phyloP scores from a whole-genome alignment of 345 rosid species.

The Cardamine chenopodiifolia region DNA sequence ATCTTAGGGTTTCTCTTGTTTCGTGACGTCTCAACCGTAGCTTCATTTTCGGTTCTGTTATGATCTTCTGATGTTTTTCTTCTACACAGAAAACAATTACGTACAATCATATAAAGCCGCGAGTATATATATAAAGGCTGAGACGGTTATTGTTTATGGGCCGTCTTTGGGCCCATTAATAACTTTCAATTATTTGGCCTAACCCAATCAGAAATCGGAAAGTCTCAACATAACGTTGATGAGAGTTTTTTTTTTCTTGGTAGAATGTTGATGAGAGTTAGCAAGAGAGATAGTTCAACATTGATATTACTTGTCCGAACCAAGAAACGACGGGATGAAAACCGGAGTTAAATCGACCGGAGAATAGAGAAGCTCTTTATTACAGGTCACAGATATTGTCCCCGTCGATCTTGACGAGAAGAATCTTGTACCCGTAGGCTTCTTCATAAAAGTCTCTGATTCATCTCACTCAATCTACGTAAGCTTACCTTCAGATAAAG shows the following conservation, averaged over 20 bases:
- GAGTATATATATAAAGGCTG: not conserved
- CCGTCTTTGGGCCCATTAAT: not conserved
- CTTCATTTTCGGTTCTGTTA: constrained; percentile 49
- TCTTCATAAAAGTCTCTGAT: constrained; percentile 90
- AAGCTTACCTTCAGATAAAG: constrained; percentile 80
- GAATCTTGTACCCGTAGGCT: constrained; percentile 88
- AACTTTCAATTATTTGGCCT: not conserved
- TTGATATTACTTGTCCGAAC: not conserved
- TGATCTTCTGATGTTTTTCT: not conserved
- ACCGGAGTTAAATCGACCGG: constrained; percentile 81
- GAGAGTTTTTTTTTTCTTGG: no score
- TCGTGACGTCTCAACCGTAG: constrained; percentile 62
- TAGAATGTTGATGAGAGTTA: no score
- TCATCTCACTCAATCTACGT: constrained; percentile 91
- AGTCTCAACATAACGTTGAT: not conserved
- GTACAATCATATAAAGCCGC: not conserved
- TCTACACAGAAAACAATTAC: not conserved
- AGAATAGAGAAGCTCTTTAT: constrained; percentile 83
- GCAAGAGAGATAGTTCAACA: not conserved
- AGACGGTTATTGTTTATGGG: not conserved
- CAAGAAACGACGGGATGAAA: constrained; percentile 65
- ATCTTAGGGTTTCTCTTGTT: constrained; percentile 53
- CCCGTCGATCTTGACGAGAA: constrained; percentile 96
- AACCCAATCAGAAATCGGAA: not conserved
- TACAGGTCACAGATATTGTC: constrained; percentile 92